Evolutionary conservation across 1,139 yeast genomes (phyloP).

Genomic region (Geotrichum citri-aurantii): DNA sequence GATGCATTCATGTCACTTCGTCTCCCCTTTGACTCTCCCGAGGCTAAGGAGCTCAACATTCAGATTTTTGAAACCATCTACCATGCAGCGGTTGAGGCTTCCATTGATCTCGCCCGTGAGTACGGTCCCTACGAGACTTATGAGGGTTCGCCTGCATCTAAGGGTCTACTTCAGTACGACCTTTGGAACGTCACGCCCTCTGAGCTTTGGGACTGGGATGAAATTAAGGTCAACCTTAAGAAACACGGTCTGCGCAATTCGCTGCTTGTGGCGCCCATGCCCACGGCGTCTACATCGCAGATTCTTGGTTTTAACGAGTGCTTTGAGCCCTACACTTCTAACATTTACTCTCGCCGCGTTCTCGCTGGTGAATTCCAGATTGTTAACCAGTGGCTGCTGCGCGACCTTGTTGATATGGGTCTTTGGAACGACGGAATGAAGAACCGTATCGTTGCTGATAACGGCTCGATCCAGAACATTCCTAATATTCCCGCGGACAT

Average conservation of each 20-base stretch:
- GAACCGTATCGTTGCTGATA: conserved; percentile 67
- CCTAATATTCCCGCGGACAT: conserved; percentile 71
- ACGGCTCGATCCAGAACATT: conserved; percentile 82
- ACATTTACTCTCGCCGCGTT: conserved; percentile 80
- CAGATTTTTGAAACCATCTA: conserved; percentile 87
- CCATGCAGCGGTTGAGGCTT: conserved; percentile 79
- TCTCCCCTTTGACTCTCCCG: conserved; percentile 71
- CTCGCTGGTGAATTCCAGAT: conserved; percentile 85
- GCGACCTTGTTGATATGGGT: conserved; percentile 77
- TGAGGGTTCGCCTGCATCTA: conserved; percentile 75
- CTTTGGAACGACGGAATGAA: conserved; percentile 79
- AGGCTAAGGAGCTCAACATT: conserved; percentile 63
- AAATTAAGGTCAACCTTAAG: conserved; percentile 53
- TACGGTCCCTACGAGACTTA: conserved; percentile 65
- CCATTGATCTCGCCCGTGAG: conserved; percentile 62
- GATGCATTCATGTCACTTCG: conserved; percentile 75
- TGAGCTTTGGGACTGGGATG: conserved; percentile 69
- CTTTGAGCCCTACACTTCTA: conserved; percentile 86
- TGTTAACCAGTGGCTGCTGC: conserved; percentile 75
- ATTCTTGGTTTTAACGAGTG: conserved; percentile 86
- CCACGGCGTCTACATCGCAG: conserved; percentile 91
- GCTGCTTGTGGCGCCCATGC: conserved; percentile 85
- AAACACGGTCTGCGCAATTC: conserved; percentile 75
- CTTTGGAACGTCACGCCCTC: conserved; percentile 75
- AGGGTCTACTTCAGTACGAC: conserved; percentile 73